phyloP scores from a whole-genome alignment of 1,139 yeast species.

The Pichia sp. region DNA sequence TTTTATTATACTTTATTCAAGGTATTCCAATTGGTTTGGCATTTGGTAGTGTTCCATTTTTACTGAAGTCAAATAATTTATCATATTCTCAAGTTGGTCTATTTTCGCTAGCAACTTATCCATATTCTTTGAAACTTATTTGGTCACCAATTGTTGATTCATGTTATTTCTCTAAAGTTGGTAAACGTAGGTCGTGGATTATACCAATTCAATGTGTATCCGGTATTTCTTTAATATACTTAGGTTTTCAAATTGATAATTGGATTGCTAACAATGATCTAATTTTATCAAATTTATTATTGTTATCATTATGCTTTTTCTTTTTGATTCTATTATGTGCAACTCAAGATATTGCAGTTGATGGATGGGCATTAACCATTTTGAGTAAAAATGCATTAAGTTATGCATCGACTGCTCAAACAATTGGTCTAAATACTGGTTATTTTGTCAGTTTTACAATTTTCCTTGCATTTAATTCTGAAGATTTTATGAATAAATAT shows the following conservation, averaged over 20 bases:
- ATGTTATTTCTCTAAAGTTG: conserved; percentile 56
- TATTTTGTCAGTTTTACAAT: conserved; percentile 89
- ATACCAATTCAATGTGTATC: conserved; percentile 82
- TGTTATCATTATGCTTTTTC: conserved; percentile 58
- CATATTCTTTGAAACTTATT: conserved; percentile 81
- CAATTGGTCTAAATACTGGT: conserved; percentile 89
- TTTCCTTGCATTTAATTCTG: conserved; percentile 82
- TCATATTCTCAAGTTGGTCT: conserved; percentile 89
- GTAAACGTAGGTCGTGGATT: conserved; percentile 91
- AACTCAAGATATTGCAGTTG: conserved; percentile 97
- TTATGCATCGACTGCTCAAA: conserved; percentile 97
- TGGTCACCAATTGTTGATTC: conserved; percentile 98
- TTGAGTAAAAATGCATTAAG: conserved; percentile 72
- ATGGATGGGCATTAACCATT: conserved; percentile 96
- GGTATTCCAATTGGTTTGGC: conserved; percentile 96
- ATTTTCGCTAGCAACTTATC: conserved; percentile 88
- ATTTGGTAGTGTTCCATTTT: conserved; percentile 91
- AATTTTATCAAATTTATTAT: conserved; percentile 48
- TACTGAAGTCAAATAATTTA: conserved; percentile 61
- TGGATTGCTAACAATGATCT: conserved; percentile 38
- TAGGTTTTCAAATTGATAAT: conserved; percentile 56
- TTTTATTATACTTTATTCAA: conserved; percentile 71
- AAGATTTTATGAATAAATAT: conserved; percentile 86
- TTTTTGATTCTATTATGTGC: conserved; percentile 82
- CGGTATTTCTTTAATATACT: conserved; percentile 55